Conservation (phyloP, 495 filamentous ascomycete species). For the Penicillium argentinense region DNA sequence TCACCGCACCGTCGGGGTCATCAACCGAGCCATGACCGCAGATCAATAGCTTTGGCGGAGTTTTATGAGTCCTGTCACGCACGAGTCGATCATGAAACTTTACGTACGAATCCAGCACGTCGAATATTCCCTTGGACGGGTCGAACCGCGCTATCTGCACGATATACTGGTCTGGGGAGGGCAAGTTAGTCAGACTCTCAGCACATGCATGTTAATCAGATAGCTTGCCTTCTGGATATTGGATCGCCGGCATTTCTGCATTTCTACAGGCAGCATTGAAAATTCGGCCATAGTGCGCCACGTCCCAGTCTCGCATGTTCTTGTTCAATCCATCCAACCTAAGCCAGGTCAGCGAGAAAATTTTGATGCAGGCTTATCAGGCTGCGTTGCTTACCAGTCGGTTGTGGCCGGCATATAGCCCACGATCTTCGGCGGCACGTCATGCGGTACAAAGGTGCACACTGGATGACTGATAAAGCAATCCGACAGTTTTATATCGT, state of each 20-base stretch:
- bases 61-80: conserved; percentile 36
- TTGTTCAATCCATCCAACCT: conserved; percentile 90
- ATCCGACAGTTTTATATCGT: conserved; percentile 67
- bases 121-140: conserved; percentile 80
- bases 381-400: conserved; percentile 57
- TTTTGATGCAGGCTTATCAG: neutral
- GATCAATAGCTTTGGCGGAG: conserved; percentile 72
- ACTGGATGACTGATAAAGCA: conserved; percentile 87
- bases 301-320: conserved; percentile 68
- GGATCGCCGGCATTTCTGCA: conserved; percentile 57
- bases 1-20: conserved; percentile 73
- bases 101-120: conserved; percentile 75
- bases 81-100: conserved; percentile 65
- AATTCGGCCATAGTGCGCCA: conserved; percentile 72
- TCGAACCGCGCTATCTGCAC: conserved; percentile 85
- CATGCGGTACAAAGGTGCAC: conserved; percentile 69
- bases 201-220: no score
- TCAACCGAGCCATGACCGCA: conserved; percentile 82
- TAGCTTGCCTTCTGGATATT: conserved; percentile 60
- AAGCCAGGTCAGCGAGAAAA: conserved; percentile 15
- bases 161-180: conserved; percentile 63
- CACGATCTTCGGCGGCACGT: conserved; percentile 65
- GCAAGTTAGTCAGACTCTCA: neutral
- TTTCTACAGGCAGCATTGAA: conserved; percentile 65
- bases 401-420: conserved; percentile 82